Percentiles rank a stretch among this genome's conserved stretches.
Evolutionary conservation across 495 filamentous ascomycete species (phyloP).

Genomic region (Neurospora africana): DNA sequence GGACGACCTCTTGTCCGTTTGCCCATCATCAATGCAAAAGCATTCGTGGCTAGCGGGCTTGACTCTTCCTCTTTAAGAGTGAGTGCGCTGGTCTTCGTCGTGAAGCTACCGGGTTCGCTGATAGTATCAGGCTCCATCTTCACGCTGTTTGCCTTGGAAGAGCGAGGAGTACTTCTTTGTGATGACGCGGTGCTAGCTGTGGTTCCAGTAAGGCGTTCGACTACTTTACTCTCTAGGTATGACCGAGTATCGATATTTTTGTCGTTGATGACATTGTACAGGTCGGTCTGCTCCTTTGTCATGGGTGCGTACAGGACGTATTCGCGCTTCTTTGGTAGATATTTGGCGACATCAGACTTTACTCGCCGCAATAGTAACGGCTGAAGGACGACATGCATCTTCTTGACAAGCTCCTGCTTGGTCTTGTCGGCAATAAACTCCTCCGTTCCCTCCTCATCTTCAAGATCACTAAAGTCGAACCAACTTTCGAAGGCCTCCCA

Average conservation of each 20-base stretch:
- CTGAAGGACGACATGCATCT: conserved; percentile 85
- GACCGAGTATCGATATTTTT: conserved; percentile 59
- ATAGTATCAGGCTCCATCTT: conserved; percentile 11
- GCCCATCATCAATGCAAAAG: conserved; percentile 39
- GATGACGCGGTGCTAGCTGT: conserved; percentile 28
- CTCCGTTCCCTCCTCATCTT: conserved; percentile 59
- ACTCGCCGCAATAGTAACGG: conserved; percentile 81
- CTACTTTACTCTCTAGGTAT: conserved; percentile 75
- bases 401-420: conserved; percentile 74
- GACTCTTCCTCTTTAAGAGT: conserved; percentile 5
- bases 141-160: conserved; percentile 28
- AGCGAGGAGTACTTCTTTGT: conserved; percentile 22
- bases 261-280: conserved; percentile 77
- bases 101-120: neutral
- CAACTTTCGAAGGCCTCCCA: conserved; percentile 82
- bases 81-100: conserved; percentile 7
- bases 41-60: conserved; percentile 23
- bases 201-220: conserved; percentile 50
- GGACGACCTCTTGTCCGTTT: conserved; percentile 20
- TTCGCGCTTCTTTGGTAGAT: conserved; percentile 89
- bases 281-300: conserved; percentile 74
- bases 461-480: conserved; percentile 90
- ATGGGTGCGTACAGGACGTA: conserved; percentile 90
- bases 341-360: conserved; percentile 84
- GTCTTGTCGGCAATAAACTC: conserved; percentile 66